Base-by-base conservation (phyloP, 148 eudicot species). In the Selenicereus undatus region DNA sequence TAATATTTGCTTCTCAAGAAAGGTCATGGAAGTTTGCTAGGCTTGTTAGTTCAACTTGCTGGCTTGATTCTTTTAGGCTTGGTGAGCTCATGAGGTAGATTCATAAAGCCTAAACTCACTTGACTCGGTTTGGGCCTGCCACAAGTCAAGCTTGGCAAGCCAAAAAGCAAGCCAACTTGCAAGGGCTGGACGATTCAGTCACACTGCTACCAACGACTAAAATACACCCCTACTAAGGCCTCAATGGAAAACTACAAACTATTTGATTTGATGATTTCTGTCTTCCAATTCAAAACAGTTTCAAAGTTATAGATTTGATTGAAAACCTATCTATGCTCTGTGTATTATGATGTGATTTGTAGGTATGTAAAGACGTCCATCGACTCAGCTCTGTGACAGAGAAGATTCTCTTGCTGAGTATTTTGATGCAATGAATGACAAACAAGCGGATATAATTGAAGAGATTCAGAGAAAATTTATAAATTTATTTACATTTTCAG, bases 311-410 rank as follows among this genome's bases (percentile, higher is more conserved):
- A 58, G 74, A 24, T 58, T 75, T 45, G 51, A 60, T 16, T 73
- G 51, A 81, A 71, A 78, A 78, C 70, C 73, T 82, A 42, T 60
- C 39, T 16, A 60, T 60, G 73, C 51, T 35, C 22, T 32, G 71
- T 11, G 9, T 54, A n/a, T 32, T 20, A 36, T 65, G 64, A 36
- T 58, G 18, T 30, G 3, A 6, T 14, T 26, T 81, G 75, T 65
- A 91, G 94, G 92, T 82, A 24, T 91, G 94, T 77, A 91, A 90
- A 80, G 94, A 91, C 85, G 90, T 84, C 81, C 92, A 87, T 81
- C 92, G 45, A 83, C 82, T 68, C 90, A 84, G 84, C 85, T 91
- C 70, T 58, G 74, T 78, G 83, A 79, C 11, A 80, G 81, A 73
- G 86, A 86, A 56, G 80, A 79, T 73, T 88, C 91, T 74, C 90